A percentile compares a stretch with the other conserved stretches of the same genome.
Evolutionary conservation across 1,139 yeast genomes (phyloP).

Genomic region (Scheffersomyces illinoinensis): DNA sequence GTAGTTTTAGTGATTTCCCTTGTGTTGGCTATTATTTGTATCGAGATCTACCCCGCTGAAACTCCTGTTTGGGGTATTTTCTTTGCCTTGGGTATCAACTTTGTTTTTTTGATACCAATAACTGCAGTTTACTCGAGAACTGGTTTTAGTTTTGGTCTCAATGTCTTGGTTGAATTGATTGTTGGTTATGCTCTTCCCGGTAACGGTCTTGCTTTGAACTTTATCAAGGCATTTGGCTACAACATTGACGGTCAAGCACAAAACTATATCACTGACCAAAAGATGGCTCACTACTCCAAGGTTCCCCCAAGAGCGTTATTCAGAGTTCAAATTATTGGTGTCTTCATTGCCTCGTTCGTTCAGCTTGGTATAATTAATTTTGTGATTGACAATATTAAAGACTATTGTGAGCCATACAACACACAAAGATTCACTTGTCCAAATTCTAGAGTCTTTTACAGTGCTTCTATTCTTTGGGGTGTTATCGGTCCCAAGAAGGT

Average conservation of each 20-base stretch:
- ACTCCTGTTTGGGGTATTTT: slow-evolving; percentile 24
- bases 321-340: slow-evolving; percentile 33
- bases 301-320: slow-evolving; percentile 37
- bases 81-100: slow-evolving; percentile 21
- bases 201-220: slow-evolving; percentile 20
- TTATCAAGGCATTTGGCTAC: slow-evolving; percentile 22
- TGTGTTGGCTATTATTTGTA: slow-evolving; percentile 17
- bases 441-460: slow-evolving; percentile 32
- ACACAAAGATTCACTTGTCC: slow-evolving; percentile 34
- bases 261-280: slow-evolving; percentile 37
- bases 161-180: slow-evolving; percentile 21
- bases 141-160: slow-evolving; percentile 19
- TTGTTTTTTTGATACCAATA: slow-evolving; percentile 21
- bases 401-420: slow-evolving; percentile 28
- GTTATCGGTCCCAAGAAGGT: slow-evolving; percentile 38
- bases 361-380: slow-evolving; percentile 31
- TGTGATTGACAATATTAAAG: slow-evolving; percentile 24
- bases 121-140: slow-evolving; percentile 16
- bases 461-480: slow-evolving; percentile 36
- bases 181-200: slow-evolving; percentile 23
- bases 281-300: slow-evolving; percentile 35
- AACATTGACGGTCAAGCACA: slow-evolving; percentile 36
- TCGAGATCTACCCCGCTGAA: slow-evolving; percentile 17
- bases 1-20: slow-evolving; percentile 12
- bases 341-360: slow-evolving; percentile 24